Evolutionary conservation across 1,284 basidiomycete species (phyloP).

Genomic region (Cryptococcus sp.): DNA sequence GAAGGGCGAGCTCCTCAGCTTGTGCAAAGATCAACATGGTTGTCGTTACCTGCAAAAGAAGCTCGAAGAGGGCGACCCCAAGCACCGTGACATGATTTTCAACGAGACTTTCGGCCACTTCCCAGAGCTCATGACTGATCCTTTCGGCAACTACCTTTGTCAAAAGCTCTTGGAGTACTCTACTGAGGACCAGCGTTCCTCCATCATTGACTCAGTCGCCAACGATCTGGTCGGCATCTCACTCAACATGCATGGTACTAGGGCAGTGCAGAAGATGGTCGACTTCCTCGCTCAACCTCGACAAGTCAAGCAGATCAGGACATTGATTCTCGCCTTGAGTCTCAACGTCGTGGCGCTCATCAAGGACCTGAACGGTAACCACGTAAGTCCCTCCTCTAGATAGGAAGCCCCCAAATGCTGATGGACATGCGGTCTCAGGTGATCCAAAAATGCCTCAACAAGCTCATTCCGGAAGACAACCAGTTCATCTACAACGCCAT

Average conservation of each 20-base stretch:
- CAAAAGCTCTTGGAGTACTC: constrained; percentile 98
- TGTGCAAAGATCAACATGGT: constrained; percentile 99
- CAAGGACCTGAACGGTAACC: constrained; percentile 99
- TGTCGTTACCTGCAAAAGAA: constrained; percentile 99
- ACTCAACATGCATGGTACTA: constrained; percentile 99
- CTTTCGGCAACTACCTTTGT: constrained; percentile 99
- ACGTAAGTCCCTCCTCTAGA: constrained; percentile 60
- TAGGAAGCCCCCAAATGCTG: background rate
- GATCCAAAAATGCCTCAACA: constrained; percentile 99
- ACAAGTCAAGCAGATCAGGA: constrained; percentile 86
- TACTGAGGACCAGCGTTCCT: constrained; percentile 95
- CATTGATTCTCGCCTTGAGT: constrained; percentile 94
- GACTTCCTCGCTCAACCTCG: constrained; percentile 96
- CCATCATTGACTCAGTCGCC: constrained; percentile 96
- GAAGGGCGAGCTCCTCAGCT: constrained; percentile 84
- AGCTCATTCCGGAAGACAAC: constrained; percentile 95
- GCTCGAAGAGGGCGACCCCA: constrained; percentile 89
- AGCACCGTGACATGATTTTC: constrained; percentile 99
- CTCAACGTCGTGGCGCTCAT: constrained; percentile 98
- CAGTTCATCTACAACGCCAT: constrained; percentile 99
- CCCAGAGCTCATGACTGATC: constrained; percentile 98
- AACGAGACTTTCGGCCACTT: constrained; percentile 97
- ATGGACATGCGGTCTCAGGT: constrained; percentile 22
- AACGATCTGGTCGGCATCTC: constrained; percentile 97
- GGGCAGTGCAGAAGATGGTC: constrained; percentile 99